phyloP scores from a whole-genome alignment of 202 grass and related monocot species.

The Carex arenaria region DNA sequence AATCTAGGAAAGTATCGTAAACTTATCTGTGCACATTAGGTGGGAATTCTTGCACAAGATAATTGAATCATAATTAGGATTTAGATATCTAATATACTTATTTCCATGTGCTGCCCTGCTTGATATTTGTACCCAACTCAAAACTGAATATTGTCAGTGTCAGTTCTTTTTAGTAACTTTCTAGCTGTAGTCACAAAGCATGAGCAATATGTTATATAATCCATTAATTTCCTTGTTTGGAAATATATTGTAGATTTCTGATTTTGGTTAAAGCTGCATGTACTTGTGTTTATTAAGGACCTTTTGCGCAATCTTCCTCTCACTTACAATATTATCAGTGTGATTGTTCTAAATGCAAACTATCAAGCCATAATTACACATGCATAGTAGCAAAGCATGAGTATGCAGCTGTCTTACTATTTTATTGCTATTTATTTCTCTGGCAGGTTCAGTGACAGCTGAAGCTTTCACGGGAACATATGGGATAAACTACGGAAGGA shows the following conservation, averaged over 20 bases:
- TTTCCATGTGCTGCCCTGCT: not conserved
- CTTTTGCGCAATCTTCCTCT: not conserved
- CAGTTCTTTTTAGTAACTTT: not conserved
- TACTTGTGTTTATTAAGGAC: not conserved
- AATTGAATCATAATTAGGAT: not conserved
- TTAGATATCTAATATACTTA: not conserved
- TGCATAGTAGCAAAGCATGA: not conserved
- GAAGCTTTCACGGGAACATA: slow-evolving; percentile 63
- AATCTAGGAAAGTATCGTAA: not conserved
- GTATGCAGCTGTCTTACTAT: not conserved
- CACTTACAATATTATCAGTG: not conserved
- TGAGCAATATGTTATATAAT: not conserved
- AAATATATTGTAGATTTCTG: not conserved
- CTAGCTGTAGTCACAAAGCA: not conserved
- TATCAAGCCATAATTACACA: not conserved
- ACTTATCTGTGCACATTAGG: not conserved
- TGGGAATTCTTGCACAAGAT: not conserved
- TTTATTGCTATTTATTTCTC: slow-evolving; percentile 19
- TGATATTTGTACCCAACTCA: not conserved
- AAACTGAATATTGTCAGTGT: not conserved
- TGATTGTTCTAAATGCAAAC: not conserved
- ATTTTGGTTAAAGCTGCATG: slow-evolving; percentile 3
- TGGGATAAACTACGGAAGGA: slow-evolving; percentile 86
- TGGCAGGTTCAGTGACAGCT: slow-evolving; percentile 32
- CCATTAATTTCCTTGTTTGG: not conserved